phyloP scores from a whole-genome alignment of 1,284 basidiomycete genomes.

The Pulveroboletus sp. region DNA sequence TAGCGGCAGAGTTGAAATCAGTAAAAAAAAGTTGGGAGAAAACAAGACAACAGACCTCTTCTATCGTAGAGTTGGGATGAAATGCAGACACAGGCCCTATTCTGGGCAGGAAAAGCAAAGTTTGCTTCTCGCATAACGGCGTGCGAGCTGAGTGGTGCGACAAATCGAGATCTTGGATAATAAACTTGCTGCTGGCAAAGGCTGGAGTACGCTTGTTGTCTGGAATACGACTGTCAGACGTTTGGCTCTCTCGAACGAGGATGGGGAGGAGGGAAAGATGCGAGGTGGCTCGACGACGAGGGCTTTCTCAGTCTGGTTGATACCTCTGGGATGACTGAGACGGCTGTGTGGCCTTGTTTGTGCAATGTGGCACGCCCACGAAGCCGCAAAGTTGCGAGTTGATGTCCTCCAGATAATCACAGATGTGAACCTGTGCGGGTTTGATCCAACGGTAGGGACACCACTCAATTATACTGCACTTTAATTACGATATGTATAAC shows the following conservation, averaged over 20 bases:
- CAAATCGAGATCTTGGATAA: conserved; percentile 24
- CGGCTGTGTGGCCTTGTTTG: conserved; percentile 34
- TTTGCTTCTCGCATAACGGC: conserved; percentile 90
- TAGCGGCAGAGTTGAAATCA: conserved; percentile 39
- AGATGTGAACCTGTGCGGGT: conserved; percentile 2
- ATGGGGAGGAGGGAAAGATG: conserved; percentile 10
- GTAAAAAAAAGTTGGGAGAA: conserved; percentile 13
- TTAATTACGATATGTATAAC: not conserved
- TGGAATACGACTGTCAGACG: not conserved
- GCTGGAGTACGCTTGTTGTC: not conserved
- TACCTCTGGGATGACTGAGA: conserved; percentile 35
- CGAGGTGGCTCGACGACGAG: conserved; percentile 16
- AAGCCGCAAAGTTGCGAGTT: conserved; percentile 2
- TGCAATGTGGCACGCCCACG: conserved; percentile 26
- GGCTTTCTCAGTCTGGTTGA: conserved; percentile 29
- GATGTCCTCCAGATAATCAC: conserved; percentile 13
- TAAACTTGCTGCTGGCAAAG: not conserved
- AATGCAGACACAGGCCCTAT: conserved; percentile 94
- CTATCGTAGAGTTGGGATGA: conserved; percentile 95
- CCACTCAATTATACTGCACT: not conserved
- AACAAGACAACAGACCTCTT: conserved; percentile 65
- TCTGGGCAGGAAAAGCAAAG: conserved; percentile 93
- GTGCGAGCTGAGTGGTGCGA: conserved; percentile 22
- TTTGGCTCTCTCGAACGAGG: not conserved
- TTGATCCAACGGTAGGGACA: not conserved